Percentiles rank a stretch among this genome's conserved stretches.
phyloP scores from a whole-genome alignment of 83 land plant species.

The Thuja plicata region DNA sequence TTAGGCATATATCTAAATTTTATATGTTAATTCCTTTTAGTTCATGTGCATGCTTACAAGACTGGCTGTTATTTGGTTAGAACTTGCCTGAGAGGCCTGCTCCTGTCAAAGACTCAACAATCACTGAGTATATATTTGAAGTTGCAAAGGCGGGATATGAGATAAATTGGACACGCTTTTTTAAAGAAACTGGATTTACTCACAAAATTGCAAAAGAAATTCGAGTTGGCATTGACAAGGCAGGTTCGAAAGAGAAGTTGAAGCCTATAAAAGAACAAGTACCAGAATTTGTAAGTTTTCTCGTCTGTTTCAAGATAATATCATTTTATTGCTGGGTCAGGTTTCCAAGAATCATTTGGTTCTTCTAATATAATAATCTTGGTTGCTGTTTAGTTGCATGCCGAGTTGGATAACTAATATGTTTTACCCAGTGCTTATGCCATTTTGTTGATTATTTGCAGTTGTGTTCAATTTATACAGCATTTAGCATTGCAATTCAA shows the following conservation, averaged over 20 bases:
- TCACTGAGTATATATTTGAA: slow-evolving; percentile 62
- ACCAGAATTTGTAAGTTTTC: slow-evolving; percentile 62
- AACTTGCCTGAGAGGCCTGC: slow-evolving; percentile 68
- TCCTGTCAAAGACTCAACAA: slow-evolving; percentile 79
- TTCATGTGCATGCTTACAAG: not conserved
- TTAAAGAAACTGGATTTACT: slow-evolving; percentile 46
- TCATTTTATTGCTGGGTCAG: not conserved
- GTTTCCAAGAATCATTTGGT: not conserved
- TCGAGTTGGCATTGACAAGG: slow-evolving; percentile 48
- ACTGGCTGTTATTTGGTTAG: slow-evolving; percentile 29
- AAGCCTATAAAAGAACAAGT: slow-evolving; percentile 81
- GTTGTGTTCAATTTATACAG: not conserved
- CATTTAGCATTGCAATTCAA: not conserved
- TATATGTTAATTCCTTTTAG: not conserved
- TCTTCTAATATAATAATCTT: not conserved
- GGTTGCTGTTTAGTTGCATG: not conserved
- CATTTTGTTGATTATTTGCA: not conserved
- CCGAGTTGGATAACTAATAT: not conserved
- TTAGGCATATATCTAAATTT: not conserved
- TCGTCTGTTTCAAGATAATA: not conserved
- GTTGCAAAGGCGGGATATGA: slow-evolving; percentile 62
- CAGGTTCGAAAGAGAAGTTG: slow-evolving; percentile 64
- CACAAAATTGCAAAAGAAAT: slow-evolving; percentile 33
- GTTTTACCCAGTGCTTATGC: not conserved
- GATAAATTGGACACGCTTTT: slow-evolving; percentile 68